phyloP scores from a whole-genome alignment of 176 grass and related monocot species.

The Triticum aestivum region DNA sequence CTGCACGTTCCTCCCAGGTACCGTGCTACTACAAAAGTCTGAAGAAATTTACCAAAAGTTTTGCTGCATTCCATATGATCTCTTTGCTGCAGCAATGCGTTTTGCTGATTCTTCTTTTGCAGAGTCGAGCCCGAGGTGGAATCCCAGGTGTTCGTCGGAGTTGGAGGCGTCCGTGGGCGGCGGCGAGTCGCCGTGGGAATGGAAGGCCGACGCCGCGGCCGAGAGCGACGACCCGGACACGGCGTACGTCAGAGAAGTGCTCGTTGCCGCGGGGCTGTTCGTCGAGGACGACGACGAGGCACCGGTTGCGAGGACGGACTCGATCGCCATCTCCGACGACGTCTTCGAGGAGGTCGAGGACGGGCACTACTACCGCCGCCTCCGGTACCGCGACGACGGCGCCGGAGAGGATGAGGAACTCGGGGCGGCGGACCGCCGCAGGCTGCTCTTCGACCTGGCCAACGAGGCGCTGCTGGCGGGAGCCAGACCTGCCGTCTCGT shows the following conservation, averaged over 20 bases:
- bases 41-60: not conserved
- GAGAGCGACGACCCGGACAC: conserved; percentile 30
- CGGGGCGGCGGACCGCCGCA: conserved; percentile 25
- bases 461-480: conserved; percentile 48
- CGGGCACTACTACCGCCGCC: conserved; percentile 40
- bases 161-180: conserved; percentile 12
- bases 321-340: conserved; percentile 24
- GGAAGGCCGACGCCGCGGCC: conserved; percentile 6
- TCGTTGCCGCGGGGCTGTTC: conserved; percentile 56
- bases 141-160: conserved; percentile 35
- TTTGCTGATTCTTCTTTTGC: not conserved
- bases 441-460: conserved; percentile 68
- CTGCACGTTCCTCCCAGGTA: conserved; percentile 53
- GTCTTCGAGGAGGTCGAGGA: conserved; percentile 72
- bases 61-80: not conserved
- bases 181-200: conserved; percentile 31
- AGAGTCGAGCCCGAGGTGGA: conserved; percentile 30
- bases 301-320: conserved; percentile 1
- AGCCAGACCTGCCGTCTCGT: not conserved
- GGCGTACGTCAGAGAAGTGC: conserved; percentile 53
- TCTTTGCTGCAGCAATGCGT: not conserved
- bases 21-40: no score
- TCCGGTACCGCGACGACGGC: not conserved
- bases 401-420: not conserved
- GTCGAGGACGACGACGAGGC: conserved; percentile 21